These are phyloP conservation scores for Polytrichum commune DNA, from an alignment of 225 moss, liverwort and hornwort species.

Conservation along the genomic window DNA sequence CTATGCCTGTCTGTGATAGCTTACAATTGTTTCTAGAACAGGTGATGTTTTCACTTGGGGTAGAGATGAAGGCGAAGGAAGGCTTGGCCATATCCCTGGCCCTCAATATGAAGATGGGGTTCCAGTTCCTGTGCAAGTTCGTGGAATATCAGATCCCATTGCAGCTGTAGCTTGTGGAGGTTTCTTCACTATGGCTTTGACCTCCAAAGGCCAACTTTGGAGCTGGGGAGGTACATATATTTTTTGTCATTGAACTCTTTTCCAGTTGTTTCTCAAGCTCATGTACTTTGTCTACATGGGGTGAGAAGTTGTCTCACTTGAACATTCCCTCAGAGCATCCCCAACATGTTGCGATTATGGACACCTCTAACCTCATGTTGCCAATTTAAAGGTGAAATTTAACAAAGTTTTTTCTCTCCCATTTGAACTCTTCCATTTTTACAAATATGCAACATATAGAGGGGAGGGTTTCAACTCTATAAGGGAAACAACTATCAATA, in stretches of 20 bases:
- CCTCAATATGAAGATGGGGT: slow-evolving; percentile 65
- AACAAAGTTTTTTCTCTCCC: too few species aligned
- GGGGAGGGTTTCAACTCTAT: too few species aligned
- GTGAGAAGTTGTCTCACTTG: too few species aligned
- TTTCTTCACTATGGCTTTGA: slow-evolving; percentile 91
- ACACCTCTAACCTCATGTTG: too few species aligned
- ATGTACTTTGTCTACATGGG: too few species aligned
- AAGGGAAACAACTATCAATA: too few species aligned
- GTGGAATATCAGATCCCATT: slow-evolving; percentile 47
- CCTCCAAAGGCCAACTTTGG: slow-evolving; percentile 76
- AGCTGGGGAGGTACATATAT: slow-evolving; percentile 78
- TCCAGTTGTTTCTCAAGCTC: background rate
- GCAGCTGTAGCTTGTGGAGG: slow-evolving; percentile 82
- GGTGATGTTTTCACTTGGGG: slow-evolving; percentile 92
- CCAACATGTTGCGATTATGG: too few species aligned
- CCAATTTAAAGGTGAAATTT: too few species aligned
- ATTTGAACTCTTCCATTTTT: too few species aligned
- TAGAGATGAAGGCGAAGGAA: slow-evolving; percentile 92
- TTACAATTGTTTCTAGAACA: slow-evolving; percentile 18
- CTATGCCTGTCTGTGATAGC: too few species aligned
- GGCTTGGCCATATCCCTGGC: slow-evolving; percentile 72
- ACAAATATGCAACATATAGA: too few species aligned
- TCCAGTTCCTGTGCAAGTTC: slow-evolving; percentile 60
- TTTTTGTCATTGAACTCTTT: background rate
- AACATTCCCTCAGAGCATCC: too few species aligned